Conservation (phyloP, 441 rosid genomes). For the Mallotus repandus region DNA sequence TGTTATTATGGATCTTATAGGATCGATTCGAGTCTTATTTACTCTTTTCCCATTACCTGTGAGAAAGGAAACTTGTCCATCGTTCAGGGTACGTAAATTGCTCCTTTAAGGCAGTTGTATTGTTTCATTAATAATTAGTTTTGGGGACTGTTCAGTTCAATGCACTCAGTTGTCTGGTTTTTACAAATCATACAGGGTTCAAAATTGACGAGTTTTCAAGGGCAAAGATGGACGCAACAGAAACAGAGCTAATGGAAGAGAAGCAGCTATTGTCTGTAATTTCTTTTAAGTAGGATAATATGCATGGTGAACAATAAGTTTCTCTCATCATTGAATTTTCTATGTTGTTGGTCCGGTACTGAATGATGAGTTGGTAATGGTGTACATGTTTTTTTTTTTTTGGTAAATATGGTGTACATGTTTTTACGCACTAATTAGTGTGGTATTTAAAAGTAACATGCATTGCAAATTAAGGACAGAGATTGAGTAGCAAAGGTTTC, state of each 20-base stretch:
- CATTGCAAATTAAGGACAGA: too few species aligned
- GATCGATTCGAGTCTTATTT: slow-evolving; percentile 59
- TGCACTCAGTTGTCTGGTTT: slow-evolving; percentile 1
- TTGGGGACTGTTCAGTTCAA: neutral
- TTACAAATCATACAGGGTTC: slow-evolving; percentile 42
- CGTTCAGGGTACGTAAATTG: slow-evolving; percentile 70
- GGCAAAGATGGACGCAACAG: slow-evolving; percentile 72
- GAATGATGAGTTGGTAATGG: too few species aligned
- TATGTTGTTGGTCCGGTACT: too few species aligned
- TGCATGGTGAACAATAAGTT: neutral
- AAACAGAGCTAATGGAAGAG: slow-evolving; percentile 50
- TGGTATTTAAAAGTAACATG: too few species aligned
- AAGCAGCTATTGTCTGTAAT: neutral
- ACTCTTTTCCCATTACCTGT: slow-evolving; percentile 78
- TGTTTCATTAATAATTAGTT: neutral
- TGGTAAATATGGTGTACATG: too few species aligned
- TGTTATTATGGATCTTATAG: slow-evolving; percentile 84
- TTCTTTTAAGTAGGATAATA: neutral
- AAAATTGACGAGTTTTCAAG: slow-evolving; percentile 69
- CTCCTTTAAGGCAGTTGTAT: slow-evolving; percentile 23
- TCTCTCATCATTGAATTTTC: neutral
- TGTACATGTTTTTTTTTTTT: too few species aligned
- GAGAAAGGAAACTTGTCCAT: slow-evolving; percentile 75
- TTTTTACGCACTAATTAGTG: too few species aligned
- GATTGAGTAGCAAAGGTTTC: slow-evolving; percentile 29